These are phyloP conservation scores for Gigaspora rosea DNA, from an alignment of 192 early-diverging fungal species.

Conservation along the genomic window DNA sequence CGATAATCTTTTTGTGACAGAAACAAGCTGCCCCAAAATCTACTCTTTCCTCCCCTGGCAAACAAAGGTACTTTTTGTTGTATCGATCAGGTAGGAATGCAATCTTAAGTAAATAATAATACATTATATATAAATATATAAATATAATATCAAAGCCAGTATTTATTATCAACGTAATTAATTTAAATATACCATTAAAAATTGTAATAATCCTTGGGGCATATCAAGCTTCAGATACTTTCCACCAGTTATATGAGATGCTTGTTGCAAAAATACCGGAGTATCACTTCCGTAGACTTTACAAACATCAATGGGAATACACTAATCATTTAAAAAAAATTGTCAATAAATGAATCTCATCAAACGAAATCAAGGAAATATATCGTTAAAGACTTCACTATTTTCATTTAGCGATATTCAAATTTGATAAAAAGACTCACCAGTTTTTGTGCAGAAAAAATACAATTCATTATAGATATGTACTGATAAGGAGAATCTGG, in stretches of 20 bases:
- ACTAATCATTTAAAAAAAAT: slow-evolving; percentile 44
- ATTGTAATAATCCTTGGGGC: slow-evolving; percentile 74
- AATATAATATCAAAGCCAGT: neutral
- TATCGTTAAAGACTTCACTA: too few species aligned
- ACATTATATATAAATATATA: neutral
- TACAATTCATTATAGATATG: slow-evolving; percentile 96
- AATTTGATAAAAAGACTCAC: slow-evolving; percentile 45
- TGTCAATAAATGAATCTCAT: neutral
- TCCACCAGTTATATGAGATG: slow-evolving; percentile 85
- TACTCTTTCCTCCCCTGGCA: slow-evolving; percentile 77
- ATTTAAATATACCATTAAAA: slow-evolving; percentile 71
- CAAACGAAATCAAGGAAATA: neutral
- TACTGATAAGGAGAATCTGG: slow-evolving; percentile 88
- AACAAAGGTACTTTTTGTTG: slow-evolving; percentile 67
- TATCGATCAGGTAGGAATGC: slow-evolving; percentile 77
- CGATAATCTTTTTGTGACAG: slow-evolving; percentile 92
- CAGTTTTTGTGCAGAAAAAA: slow-evolving; percentile 93
- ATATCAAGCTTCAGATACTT: slow-evolving; percentile 77
- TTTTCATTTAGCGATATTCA: neutral
- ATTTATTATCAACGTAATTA: neutral
- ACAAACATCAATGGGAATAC: slow-evolving; percentile 89
- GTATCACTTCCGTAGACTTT: slow-evolving; percentile 76
- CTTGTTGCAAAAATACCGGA: slow-evolving; percentile 87
- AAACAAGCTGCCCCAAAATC: slow-evolving; percentile 97
- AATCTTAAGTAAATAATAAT: neutral